Conservation (phyloP, 305 asterid species). For the Fraxinus paxiana region DNA sequence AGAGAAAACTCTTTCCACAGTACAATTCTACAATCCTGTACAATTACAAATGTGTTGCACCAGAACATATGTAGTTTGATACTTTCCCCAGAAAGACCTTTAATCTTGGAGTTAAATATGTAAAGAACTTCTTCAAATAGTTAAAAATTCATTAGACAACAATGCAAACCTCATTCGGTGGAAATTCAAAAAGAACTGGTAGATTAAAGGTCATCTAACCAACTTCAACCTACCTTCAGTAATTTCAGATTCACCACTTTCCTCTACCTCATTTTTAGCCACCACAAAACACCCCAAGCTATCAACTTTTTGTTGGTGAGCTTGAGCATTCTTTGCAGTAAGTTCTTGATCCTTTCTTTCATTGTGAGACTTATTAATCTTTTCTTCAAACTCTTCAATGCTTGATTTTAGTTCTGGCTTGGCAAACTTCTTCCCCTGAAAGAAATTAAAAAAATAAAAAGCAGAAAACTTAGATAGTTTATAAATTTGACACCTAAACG, state of each 20-base stretch:
- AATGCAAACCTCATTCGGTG: background rate
- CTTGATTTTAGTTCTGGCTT: constrained; percentile 76
- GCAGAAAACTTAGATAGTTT: background rate
- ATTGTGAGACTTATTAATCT: constrained; percentile 57
- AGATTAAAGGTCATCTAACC: constrained; percentile 2
- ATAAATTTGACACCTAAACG: background rate
- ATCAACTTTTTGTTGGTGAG: constrained; percentile 61
- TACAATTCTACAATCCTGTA: constrained; percentile 2
- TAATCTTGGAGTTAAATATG: background rate
- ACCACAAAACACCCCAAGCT: constrained; percentile 36
- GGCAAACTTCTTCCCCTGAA: constrained; percentile 79
- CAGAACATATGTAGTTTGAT: background rate
- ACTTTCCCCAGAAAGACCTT: background rate
- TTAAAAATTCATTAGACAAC: background rate
- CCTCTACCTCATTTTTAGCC: constrained; percentile 42
- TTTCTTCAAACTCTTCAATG: constrained; percentile 89
- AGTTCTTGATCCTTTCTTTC: constrained; percentile 80
- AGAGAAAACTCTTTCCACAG: background rate
- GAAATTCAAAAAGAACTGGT: background rate
- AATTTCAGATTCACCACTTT: constrained; percentile 55
- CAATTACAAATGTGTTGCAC: background rate
- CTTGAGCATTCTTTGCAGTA: constrained; percentile 74
- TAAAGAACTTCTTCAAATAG: background rate
- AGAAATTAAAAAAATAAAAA: constrained; percentile 11
- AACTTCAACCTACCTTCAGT: constrained; percentile 53